Base-by-base conservation (phyloP, 179 eudicot genomes). In the Silene coronaria region DNA sequence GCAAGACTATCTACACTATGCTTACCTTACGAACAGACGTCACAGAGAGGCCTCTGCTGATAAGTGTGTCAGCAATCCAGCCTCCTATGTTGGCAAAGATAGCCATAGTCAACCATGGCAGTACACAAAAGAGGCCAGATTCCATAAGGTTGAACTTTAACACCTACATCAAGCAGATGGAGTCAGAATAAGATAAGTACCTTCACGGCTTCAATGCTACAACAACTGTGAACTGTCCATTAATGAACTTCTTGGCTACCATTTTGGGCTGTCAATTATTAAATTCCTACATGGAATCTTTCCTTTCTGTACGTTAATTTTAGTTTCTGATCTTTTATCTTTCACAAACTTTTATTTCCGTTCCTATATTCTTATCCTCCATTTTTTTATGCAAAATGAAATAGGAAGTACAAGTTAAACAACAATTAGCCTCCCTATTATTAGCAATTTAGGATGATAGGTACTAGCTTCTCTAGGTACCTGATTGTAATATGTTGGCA, bases 91-190 rank as follows among this genome's bases (percentile, higher is more conserved):
- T 93, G 46, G 98, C 98, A 85, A 88, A 93, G 36, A 89, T 79
- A 45, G 98, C 98, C 98, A 91, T 91, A 74, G 98, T 93, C 86
- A 93, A 86, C 98, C 98, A 93, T 81, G 98, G 97, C 59, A 92
- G 74, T 67, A 91, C 97, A 79, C 96, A 89, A n/a, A 92, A 70
- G 42, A 92, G 86, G 66, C 96, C 96, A 58, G 97, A 92, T 76
- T 92, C 97, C 59, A 90, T 92, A 70, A 92, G 92, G 84, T 92
- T 92, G 86, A 92, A 92, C 81, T 89, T 89, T 82, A 92, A 84
- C 75, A 92, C 97, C 97, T 92, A 59, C 53, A 81, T 23, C 48
- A 74, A 73, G 53, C 42, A 62, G 84, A 72, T 69, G 67, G 23
- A 70, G 72, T 72, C 66, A 75, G 65, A 77, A 28, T 55, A 81